phyloP scores from a whole-genome alignment of 768 basidiomycete species.

The Trametes cinnabarina region DNA sequence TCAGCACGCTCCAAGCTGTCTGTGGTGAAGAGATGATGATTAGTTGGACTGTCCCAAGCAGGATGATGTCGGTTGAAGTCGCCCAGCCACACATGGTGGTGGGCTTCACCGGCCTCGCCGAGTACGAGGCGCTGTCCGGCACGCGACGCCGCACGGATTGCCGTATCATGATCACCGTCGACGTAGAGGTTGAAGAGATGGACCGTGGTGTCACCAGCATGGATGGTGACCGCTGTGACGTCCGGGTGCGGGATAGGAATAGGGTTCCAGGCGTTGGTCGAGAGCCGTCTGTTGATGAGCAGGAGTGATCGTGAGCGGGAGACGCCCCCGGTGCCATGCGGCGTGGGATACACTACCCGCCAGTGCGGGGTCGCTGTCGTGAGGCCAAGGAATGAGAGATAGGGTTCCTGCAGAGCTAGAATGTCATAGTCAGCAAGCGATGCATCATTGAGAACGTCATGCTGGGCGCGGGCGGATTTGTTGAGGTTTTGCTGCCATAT shows the following conservation, averaged over 20 bases:
- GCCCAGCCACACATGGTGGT: conserved; percentile 31
- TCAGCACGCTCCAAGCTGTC: conserved; percentile 24
- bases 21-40: conserved; percentile 37
- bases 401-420: conserved; percentile 40
- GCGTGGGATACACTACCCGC: conserved; percentile 26
- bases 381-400: conserved; percentile 25
- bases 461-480: conserved; percentile 25
- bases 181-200: conserved; percentile 42
- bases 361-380: conserved; percentile 20
- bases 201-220: conserved; percentile 15
- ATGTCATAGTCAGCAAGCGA: conserved; percentile 30
- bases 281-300: conserved; percentile 11
- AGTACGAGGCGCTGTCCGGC: not conserved
- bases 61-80: conserved; percentile 44
- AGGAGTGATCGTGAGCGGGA: conserved; percentile 5
- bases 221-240: conserved; percentile 30
- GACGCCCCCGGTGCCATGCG: conserved; percentile 11
- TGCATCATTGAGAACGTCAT: conserved; percentile 15
- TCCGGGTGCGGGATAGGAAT: conserved; percentile 22
- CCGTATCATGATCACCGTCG: conserved; percentile 27
- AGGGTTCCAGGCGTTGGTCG: conserved; percentile 16
- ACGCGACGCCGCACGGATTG: conserved; percentile 10
- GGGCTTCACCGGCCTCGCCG: not conserved
- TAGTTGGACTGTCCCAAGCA: conserved; percentile 35
- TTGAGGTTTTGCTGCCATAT: conserved; percentile 32